These are phyloP conservation scores for Heritiera fomes DNA, from an alignment of 345 rosid species.

Conservation along the genomic window DNA sequence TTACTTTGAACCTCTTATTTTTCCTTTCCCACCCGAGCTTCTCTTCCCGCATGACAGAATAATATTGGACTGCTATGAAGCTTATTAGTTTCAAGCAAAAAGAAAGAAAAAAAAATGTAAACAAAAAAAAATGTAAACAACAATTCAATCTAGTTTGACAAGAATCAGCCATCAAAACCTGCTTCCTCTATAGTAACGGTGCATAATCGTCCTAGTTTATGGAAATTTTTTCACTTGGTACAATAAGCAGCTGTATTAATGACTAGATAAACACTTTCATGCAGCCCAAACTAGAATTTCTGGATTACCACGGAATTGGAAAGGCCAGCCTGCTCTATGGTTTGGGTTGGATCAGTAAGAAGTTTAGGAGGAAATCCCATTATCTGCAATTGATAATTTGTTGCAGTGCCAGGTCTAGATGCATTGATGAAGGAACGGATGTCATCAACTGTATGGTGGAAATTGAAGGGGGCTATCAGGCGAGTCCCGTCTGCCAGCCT, in stretches of 20 bases:
- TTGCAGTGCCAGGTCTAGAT: conserved; percentile 60
- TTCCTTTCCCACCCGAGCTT: not conserved
- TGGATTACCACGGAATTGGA: conserved; percentile 85
- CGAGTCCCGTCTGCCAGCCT: conserved; percentile 89
- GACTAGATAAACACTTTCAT: not conserved
- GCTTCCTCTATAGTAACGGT: conserved; percentile 13
- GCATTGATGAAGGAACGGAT: conserved; percentile 62
- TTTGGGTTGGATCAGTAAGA: conserved; percentile 57
- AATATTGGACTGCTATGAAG: not conserved
- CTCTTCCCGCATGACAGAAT: not conserved
- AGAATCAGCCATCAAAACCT: conserved; percentile 22
- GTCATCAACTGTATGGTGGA: conserved; percentile 67
- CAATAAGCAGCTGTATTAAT: conserved; percentile 15
- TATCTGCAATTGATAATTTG: conserved; percentile 69
- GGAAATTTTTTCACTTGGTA: conserved; percentile 3
- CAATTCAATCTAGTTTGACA: conserved; percentile 16
- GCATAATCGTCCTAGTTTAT: not conserved
- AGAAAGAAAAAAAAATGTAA: not conserved
- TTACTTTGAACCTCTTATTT: not conserved
- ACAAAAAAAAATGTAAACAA: not conserved
- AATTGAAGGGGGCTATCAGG: conserved; percentile 62
- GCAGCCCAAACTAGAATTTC: conserved; percentile 52
- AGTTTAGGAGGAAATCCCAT: conserved; percentile 98
- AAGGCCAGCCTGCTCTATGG: conserved; percentile 77
- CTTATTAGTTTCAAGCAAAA: not conserved